Base-by-base conservation (phyloP, 768 basidiomycete genomes). In the Podaxis mareebaensis region DNA sequence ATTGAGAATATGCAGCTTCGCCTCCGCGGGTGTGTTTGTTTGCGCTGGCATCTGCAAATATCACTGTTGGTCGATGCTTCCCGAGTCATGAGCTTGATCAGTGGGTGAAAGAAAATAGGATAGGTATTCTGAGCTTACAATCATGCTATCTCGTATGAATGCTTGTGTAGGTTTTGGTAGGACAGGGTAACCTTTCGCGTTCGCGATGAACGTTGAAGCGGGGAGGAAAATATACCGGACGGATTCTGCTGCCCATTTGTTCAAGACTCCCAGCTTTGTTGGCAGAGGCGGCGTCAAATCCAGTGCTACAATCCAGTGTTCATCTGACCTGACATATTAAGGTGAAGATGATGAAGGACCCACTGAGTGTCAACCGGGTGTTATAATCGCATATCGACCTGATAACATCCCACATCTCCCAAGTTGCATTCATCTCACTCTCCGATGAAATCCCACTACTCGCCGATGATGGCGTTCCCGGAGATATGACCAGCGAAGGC, bases 381-480 rank as follows among this genome's bases (percentile, higher is more conserved):
- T 85, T 87, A 74, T 95, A 96, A 62, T 89, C 89, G 74, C 97
- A 99, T 38, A 96, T 83, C 3, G 90, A 89, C 64, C 96, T 83
- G 63, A 99, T 93, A 53, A 90, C 83, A 73, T 99, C 97, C 97
- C 97, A 99, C 87, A 96, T 96, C 73, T 99, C 97, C 96, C 97
- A 99, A 0, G 92, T 93, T 5, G 81, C 83, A 68, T 88, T 88
- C 58, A 92, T 76, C 65, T 89, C 85, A 8, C 76, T 78, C 67
- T 87, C 86, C 46, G 82, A 74, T 17, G 74, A 62, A 15, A 48
- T 38, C 3, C 40, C 42, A 22, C 28, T 49, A 33, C 75, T 17
- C 76, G 68, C 11, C 76, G 70, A 11, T 77, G 70, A 20, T 65
- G 75, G 52, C 30, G 20, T 17, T 24, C 76, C 66, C 28, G 71